phyloP scores from a whole-genome alignment of 805 yeast species.

The Candida hungchunana region DNA sequence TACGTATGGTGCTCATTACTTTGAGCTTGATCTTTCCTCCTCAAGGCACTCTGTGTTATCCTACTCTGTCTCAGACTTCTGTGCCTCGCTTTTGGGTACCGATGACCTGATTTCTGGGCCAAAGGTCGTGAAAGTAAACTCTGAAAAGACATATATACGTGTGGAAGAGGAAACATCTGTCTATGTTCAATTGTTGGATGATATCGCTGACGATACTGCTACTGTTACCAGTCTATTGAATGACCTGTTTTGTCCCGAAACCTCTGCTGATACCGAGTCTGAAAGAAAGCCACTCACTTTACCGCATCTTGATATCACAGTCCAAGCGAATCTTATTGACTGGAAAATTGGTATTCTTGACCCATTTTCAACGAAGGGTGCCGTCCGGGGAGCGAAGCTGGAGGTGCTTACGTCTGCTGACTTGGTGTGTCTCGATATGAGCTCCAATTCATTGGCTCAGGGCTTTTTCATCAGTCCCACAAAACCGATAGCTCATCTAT shows the following conservation, averaged over 20 bases:
- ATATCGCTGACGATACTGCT: slow-evolving; percentile 3
- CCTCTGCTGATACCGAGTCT: background rate
- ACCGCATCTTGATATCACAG: slow-evolving; percentile 3
- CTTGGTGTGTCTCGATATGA: slow-evolving; percentile 1
- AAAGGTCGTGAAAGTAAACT: slow-evolving; percentile 2
- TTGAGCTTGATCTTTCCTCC: slow-evolving; percentile 13
- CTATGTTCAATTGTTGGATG: slow-evolving; percentile 5
- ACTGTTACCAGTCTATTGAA: background rate
- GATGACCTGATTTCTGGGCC: slow-evolving; percentile 3
- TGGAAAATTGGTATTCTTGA: slow-evolving; percentile 15
- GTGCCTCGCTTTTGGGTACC: slow-evolving; percentile 1
- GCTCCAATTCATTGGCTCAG: slow-evolving; percentile 3
- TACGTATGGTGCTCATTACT: slow-evolving; percentile 11
- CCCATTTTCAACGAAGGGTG: slow-evolving; percentile 9
- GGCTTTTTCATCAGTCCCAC: background rate
- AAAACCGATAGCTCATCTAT: slow-evolving; percentile 1
- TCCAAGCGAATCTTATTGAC: slow-evolving; percentile 5
- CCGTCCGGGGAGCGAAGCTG: slow-evolving; percentile 3
- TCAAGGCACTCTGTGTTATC: slow-evolving; percentile 9
- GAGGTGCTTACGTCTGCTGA: slow-evolving; percentile 4
- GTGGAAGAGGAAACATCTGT: slow-evolving; percentile 8
- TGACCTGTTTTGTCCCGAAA: background rate
- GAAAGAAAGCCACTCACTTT: background rate
- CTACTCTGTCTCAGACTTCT: slow-evolving; percentile 11
- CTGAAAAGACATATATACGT: slow-evolving; percentile 8